Evolutionary conservation across 2,329 filamentous ascomycete genomes (phyloP).

Genomic region (Colletotrichum sansevieriae): DNA sequence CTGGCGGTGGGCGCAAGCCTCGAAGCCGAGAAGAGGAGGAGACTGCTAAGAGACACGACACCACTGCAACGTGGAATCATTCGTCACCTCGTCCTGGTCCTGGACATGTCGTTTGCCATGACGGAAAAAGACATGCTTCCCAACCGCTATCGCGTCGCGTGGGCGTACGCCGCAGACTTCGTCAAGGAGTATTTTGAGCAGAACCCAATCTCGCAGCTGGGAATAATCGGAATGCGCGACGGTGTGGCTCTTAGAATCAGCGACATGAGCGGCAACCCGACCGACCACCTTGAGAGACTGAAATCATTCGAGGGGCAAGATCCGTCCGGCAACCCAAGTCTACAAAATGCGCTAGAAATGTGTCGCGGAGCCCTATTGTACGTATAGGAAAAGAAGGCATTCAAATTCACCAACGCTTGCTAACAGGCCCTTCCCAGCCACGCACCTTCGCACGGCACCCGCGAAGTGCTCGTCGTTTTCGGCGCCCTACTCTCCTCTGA

Average conservation of each 20-base stretch:
- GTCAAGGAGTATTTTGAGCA: slow-evolving; percentile 97
- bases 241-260: slow-evolving; percentile 88
- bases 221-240: slow-evolving; percentile 92
- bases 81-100: slow-evolving; percentile 89
- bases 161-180: slow-evolving; percentile 88
- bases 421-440: slow-evolving; percentile 66
- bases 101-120: slow-evolving; percentile 96
- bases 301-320: slow-evolving; percentile 75
- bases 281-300: slow-evolving; percentile 85
- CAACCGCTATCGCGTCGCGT: slow-evolving; percentile 83
- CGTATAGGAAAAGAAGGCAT: slow-evolving; percentile 46
- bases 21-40: slow-evolving; percentile 84
- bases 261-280: slow-evolving; percentile 91
- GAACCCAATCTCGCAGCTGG: slow-evolving; percentile 96
- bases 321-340: slow-evolving; percentile 79
- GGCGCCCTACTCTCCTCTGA: slow-evolving; percentile 92
- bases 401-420: slow-evolving; percentile 28
- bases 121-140: slow-evolving; percentile 93
- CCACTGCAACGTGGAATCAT: slow-evolving; percentile 97
- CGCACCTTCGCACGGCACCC: slow-evolving; percentile 90
- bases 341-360: slow-evolving; percentile 98
- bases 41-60: slow-evolving; percentile 91
- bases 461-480: slow-evolving; percentile 92
- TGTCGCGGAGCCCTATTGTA: slow-evolving; percentile 90
- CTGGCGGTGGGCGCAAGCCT: slow-evolving; percentile 81